These are phyloP conservation scores for Rhodotorula sp. DNA, from an alignment of 1,284 basidiomycete genomes.

Conservation along the genomic window DNA sequence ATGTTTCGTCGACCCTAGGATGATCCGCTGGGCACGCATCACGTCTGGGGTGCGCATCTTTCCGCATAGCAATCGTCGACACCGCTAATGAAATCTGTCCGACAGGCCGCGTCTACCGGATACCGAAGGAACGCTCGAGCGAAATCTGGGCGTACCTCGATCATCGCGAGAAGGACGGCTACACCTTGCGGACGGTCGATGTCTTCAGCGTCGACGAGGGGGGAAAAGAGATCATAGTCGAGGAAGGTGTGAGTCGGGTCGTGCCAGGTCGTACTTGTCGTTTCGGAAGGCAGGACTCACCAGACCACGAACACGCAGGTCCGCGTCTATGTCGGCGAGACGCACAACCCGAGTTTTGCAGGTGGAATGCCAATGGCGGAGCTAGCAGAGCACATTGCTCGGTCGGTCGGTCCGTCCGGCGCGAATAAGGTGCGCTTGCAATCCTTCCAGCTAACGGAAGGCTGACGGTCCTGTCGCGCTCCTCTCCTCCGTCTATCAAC, in stretches of 20 bases:
- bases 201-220: slow-evolving; percentile 58
- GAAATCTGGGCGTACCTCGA: slow-evolving; percentile 39
- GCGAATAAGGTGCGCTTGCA: slow-evolving; percentile 65
- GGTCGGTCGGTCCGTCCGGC: slow-evolving; percentile 75
- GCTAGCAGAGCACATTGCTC: slow-evolving; percentile 59
- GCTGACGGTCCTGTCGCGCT: no score
- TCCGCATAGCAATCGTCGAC: neutral
- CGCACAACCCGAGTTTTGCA: slow-evolving; percentile 70
- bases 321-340: slow-evolving; percentile 70
- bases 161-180: slow-evolving; percentile 61
- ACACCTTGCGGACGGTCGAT: slow-evolving; percentile 65
- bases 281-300: neutral
- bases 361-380: slow-evolving; percentile 29
- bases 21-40: slow-evolving; percentile 33
- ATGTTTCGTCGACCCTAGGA: no score
- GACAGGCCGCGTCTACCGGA: slow-evolving; percentile 33
- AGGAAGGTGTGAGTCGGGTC: slow-evolving; percentile 55
- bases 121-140: slow-evolving; percentile 10
- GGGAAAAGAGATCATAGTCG: slow-evolving; percentile 60
- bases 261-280: no score
- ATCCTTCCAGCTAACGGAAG: neutral
- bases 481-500: no score
- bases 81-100: neutral
- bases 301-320: slow-evolving; percentile 9
- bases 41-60: slow-evolving; percentile 32